Percentiles rank a stretch among this genome's conserved stretches.
Evolutionary conservation across 768 basidiomycete species (phyloP).

Genomic region (Termitomyces sp.): DNA sequence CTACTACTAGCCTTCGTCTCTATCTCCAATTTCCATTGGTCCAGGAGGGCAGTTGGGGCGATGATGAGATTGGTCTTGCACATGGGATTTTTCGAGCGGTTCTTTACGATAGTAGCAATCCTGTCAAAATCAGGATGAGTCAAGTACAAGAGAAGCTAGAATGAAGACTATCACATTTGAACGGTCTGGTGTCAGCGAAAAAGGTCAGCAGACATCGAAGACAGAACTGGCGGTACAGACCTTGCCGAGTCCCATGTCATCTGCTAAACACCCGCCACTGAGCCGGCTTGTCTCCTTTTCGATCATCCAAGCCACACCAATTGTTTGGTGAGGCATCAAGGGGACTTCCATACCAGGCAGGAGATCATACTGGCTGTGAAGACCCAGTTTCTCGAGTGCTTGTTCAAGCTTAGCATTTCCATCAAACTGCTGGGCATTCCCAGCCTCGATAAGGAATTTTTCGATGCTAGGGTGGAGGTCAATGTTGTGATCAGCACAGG

Average conservation of each 20-base stretch:
- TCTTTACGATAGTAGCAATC: conserved; percentile 56
- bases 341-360: conserved; percentile 55
- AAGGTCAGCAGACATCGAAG: neutral
- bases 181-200: conserved; percentile 30
- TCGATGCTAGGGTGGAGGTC: conserved; percentile 33
- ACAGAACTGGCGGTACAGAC: conserved; percentile 18
- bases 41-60: conserved; percentile 58
- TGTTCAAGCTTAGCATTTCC: conserved; percentile 53
- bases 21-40: conserved; percentile 62
- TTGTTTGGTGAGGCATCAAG: conserved; percentile 65
- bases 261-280: conserved; percentile 45
- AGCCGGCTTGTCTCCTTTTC: conserved; percentile 35
- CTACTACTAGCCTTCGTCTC: conserved; percentile 48
- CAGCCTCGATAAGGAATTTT: conserved; percentile 47
- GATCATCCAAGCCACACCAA: conserved; percentile 60
- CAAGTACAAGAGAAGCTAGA: neutral
- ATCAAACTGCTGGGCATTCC: conserved; percentile 54
- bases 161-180: conserved; percentile 30
- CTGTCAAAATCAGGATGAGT: conserved; percentile 18
- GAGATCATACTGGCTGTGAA: conserved; percentile 39
- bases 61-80: conserved; percentile 66
- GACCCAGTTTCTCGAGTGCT: conserved; percentile 46
- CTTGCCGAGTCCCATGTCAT: conserved; percentile 62
- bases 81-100: conserved; percentile 40
- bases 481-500: neutral